A percentile compares a stretch with the other conserved stretches of the same genome.
These are phyloP conservation scores for Pyricularia pennisetigena DNA, from an alignment of 2,329 filamentous ascomycete species.

Conservation along the genomic window DNA sequence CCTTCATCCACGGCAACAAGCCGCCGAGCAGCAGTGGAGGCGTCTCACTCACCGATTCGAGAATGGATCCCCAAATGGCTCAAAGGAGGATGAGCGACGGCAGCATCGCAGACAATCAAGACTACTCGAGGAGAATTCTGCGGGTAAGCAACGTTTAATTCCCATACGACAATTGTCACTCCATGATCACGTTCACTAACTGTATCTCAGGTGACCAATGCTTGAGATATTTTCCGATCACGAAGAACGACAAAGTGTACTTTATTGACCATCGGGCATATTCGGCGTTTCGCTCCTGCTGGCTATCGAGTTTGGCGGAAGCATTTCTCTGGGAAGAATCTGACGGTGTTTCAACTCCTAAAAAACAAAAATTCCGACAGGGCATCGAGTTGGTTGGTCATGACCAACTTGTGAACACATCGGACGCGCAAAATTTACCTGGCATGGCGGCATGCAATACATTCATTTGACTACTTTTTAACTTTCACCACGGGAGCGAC, in stretches of 20 bases:
- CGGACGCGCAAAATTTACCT: not conserved
- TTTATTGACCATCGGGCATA: conserved; percentile 25
- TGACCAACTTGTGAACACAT: not conserved
- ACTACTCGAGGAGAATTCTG: conserved; percentile 92
- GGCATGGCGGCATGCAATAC: not conserved
- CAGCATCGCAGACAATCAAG: conserved; percentile 93
- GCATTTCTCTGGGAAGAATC: conserved; percentile 10
- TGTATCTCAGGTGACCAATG: conserved; percentile 40
- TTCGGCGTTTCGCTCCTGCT: conserved; percentile 23
- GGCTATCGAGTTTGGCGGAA: conserved; percentile 14
- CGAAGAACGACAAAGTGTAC: conserved; percentile 31
- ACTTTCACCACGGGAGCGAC: not conserved
- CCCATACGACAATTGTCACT: not conserved
- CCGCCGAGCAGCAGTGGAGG: conserved; percentile 53
- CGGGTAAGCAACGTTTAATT: conserved; percentile 48
- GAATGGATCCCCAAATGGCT: conserved; percentile 79
- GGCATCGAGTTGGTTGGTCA: not conserved
- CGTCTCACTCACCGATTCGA: conserved; percentile 68
- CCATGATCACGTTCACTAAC: conserved; percentile 10
- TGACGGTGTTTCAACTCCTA: conserved; percentile 7
- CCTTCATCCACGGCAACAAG: conserved; percentile 59
- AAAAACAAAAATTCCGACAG: not conserved
- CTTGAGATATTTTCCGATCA: conserved; percentile 30
- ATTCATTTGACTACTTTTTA: not conserved
- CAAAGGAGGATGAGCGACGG: conserved; percentile 82